A percentile compares a stretch with the other conserved stretches of the same genome.
Conservation (phyloP, 1,284 basidiomycete species). For the Malassezia sympodialis region DNA sequence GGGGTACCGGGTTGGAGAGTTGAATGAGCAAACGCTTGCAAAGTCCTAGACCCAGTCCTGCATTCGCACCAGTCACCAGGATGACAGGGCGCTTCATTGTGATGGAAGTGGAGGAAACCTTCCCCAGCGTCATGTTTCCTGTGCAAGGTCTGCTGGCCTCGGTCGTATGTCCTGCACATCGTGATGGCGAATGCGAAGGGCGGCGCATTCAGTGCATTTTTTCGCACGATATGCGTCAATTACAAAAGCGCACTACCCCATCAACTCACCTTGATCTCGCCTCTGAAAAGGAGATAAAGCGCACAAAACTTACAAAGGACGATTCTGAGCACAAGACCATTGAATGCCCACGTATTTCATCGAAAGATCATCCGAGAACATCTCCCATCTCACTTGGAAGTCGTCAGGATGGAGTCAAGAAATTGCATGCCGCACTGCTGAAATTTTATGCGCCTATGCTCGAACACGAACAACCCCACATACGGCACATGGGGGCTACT, state of each 20-base stretch:
- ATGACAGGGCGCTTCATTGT: slow-evolving; percentile 33
- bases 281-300: not conserved
- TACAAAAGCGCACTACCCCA: not conserved
- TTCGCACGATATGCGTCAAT: slow-evolving; percentile 17
- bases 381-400: slow-evolving; percentile 24
- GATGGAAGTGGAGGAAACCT: slow-evolving; percentile 6
- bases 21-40: slow-evolving; percentile 45
- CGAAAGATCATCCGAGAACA: slow-evolving; percentile 22
- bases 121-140: slow-evolving; percentile 25
- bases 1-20: slow-evolving; percentile 40
- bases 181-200: slow-evolving; percentile 24
- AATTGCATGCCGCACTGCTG: slow-evolving; percentile 22
- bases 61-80: slow-evolving; percentile 44
- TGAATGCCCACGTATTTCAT: slow-evolving; percentile 20
- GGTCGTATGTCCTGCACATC: slow-evolving; percentile 31
- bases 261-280: not conserved
- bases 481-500: slow-evolving; percentile 19
- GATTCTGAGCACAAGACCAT: not conserved
- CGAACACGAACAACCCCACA: slow-evolving; percentile 16
- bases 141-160: slow-evolving; percentile 24
- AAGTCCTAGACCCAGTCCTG: slow-evolving; percentile 45
- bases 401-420: slow-evolving; percentile 27
- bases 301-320: not conserved
- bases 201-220: slow-evolving; percentile 25
- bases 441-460: slow-evolving; percentile 25